Base-by-base conservation (phyloP, 177 flowering plant genomes). In the Vitis hybrid region DNA sequence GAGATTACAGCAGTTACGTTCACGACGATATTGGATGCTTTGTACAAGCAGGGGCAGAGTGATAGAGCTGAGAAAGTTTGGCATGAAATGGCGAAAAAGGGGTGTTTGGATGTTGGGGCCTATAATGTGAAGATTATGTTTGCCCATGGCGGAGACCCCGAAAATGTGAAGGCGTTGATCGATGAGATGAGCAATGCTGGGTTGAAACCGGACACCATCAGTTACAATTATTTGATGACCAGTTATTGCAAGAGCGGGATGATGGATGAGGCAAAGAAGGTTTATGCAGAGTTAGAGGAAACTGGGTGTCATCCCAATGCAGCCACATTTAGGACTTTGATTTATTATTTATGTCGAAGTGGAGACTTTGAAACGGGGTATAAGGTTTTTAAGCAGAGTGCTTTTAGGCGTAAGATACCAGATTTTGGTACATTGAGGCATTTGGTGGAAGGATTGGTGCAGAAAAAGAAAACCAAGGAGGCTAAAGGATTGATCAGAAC, bases 81-180 rank as follows among this genome's bases (percentile, higher is more conserved):
- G 98, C 67, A 71, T 39, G 83, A 84, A 75, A 89, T 89, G 96
- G 65, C 72, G 69, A 64, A 66, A n/a, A 84, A 79, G 26, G 96
- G 91, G 1, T 81, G 82, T 70, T 77, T 74, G 13, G 98, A 94
- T 84, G 84, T 69, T n/a, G 84, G 81, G 1, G 87, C 88, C 3
- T 88, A 86, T 65, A 94, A 94, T 80, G 96, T 88, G 45, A 81
- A 79, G 80, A 60, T 92, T 49, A 79, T 75, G 88, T 45, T 81
- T 69, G 75, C 76, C 10, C 81, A 77, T 1, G 74, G 70, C 1
- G 84, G 79, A 11, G 67, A 71, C 18, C 83, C 85, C 0, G 87
- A 87, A 56, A 73, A 29, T 63, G 79, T 87, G 62, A 76, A 81
- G 77, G 74, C 62, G 10, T 56, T 89, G 81, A 84, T 92, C n/a